These are phyloP conservation scores for Carex arenaria DNA, from an alignment of 202 grass and related monocot species.

Conservation along the genomic window DNA sequence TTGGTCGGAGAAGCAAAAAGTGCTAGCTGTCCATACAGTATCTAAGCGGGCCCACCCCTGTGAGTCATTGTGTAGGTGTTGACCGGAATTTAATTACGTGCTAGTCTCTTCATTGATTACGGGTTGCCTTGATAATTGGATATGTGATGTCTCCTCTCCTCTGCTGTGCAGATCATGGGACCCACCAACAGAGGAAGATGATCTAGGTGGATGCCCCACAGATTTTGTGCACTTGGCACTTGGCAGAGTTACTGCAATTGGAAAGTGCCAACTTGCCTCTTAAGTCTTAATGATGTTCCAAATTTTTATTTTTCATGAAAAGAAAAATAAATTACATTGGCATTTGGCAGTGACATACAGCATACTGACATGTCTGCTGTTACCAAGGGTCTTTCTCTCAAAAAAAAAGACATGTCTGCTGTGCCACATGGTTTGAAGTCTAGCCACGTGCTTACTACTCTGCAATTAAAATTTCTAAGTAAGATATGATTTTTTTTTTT, in stretches of 20 bases:
- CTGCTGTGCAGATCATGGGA: background rate
- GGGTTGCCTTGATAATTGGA: background rate
- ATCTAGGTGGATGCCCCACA: background rate
- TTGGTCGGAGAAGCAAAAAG: background rate
- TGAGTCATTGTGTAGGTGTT: background rate
- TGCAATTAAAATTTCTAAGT: no score
- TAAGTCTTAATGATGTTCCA: background rate
- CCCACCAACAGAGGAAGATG: background rate
- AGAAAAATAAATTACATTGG: background rate
- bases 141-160: background rate
- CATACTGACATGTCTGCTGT: no score
- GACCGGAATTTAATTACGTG: background rate
- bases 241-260: background rate
- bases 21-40: background rate
- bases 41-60: background rate
- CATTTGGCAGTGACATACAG: background rate
- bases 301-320: background rate
- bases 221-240: background rate
- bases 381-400: no score
- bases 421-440: background rate
- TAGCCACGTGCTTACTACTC: no score
- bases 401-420: no score
- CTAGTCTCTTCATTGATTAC: background rate
- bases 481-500: no score
- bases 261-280: background rate